These are phyloP conservation scores for Suaeda aralocaspica DNA, from an alignment of 148 eudicot species.

Conservation along the genomic window DNA sequence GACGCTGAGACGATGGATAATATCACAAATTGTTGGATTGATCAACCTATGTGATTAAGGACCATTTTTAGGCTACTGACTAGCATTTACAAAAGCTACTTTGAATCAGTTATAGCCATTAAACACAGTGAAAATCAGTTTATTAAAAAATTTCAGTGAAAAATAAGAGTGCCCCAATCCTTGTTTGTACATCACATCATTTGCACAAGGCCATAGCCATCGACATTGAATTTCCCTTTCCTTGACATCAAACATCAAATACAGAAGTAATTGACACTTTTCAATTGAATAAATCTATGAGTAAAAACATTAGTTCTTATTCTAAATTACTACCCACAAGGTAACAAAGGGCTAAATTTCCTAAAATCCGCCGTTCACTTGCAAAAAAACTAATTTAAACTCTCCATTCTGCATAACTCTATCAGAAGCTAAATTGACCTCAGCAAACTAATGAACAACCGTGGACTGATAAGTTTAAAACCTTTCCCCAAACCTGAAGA, in stretches of 20 bases:
- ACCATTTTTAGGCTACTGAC: no score
- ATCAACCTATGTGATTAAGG: no score
- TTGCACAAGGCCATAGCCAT: not conserved
- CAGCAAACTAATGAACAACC: constrained; percentile 6
- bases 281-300: not conserved
- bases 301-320: not conserved
- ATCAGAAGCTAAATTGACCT: constrained; percentile 12
- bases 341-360: constrained; percentile 1
- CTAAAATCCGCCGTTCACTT: constrained; percentile 13
- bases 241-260: not conserved
- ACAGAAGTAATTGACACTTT: not conserved
- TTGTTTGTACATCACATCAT: no score
- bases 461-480: constrained; percentile 36
- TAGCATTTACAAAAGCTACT: no score
- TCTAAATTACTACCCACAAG: constrained; percentile 7
- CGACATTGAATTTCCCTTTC: not conserved
- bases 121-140: no score
- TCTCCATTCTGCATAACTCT: constrained; percentile 20
- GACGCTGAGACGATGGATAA: no score
- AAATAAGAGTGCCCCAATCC: no score
- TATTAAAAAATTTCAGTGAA: no score
- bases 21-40: no score
- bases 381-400: constrained; percentile 6
- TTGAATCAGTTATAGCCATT: no score
- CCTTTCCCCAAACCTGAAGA: constrained; percentile 96